Evolutionary conservation across 306 rosid species (phyloP).

Genomic region (Spatholobus suberectus): DNA sequence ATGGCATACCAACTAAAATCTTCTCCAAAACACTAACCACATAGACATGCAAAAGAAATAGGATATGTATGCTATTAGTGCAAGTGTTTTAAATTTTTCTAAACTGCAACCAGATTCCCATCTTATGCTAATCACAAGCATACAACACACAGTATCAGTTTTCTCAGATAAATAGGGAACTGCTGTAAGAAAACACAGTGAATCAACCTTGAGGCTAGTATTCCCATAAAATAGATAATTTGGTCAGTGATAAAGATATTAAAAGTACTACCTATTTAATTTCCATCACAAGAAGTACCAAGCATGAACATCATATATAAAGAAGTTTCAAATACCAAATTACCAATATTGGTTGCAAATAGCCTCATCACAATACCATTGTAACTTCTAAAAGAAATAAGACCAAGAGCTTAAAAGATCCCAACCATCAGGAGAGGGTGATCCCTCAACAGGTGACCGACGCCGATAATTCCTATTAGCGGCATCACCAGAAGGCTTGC

Average conservation of each 20-base stretch:
- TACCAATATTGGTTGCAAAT: neutral
- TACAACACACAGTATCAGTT: neutral
- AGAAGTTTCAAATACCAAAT: neutral
- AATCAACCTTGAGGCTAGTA: neutral
- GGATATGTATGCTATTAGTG: neutral
- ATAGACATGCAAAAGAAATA: neutral
- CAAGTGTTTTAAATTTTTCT: neutral
- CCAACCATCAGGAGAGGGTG: slow-evolving; percentile 79
- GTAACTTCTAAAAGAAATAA: slow-evolving; percentile 29
- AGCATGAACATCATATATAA: neutral
- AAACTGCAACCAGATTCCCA: neutral
- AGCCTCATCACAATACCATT: slow-evolving; percentile 16
- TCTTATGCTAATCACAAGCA: neutral
- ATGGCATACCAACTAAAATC: neutral
- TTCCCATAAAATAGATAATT: neutral
- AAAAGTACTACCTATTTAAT: neutral
- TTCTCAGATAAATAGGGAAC: neutral
- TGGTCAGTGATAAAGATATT: neutral
- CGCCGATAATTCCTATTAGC: slow-evolving; percentile 82
- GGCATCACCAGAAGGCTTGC: slow-evolving; percentile 75
- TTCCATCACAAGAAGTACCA: slow-evolving; percentile 33
- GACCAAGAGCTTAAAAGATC: slow-evolving; percentile 37
- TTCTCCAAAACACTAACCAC: neutral
- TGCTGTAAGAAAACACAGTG: neutral
- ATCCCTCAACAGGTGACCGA: slow-evolving; percentile 68